phyloP scores from a whole-genome alignment of 768 basidiomycete species.

The Hortiboletus flavorubellus region DNA sequence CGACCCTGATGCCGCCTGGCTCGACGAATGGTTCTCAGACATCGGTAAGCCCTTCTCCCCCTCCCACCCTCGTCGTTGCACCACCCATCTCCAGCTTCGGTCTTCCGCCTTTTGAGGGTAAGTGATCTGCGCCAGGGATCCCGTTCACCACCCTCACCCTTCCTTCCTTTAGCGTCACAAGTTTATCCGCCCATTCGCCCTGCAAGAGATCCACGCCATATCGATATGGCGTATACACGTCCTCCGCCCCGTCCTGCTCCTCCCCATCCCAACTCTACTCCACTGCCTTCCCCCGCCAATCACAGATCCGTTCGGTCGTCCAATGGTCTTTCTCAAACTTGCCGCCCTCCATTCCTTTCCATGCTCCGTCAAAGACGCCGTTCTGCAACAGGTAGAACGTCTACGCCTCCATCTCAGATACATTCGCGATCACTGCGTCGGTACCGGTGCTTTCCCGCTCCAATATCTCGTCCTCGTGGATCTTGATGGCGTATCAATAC shows the following conservation, averaged over 20 bases:
- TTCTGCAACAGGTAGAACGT: slow-evolving; percentile 52
- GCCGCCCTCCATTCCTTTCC: slow-evolving; percentile 38
- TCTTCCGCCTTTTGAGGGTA: slow-evolving; percentile 65
- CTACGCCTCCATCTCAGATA: slow-evolving; percentile 54
- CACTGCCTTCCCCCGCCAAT: slow-evolving; percentile 53
- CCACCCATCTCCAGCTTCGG: slow-evolving; percentile 39
- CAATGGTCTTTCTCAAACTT: slow-evolving; percentile 55
- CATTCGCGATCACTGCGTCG: slow-evolving; percentile 38
- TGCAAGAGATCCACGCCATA: slow-evolving; percentile 54
- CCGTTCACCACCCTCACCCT: slow-evolving; percentile 1
- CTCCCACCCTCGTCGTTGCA: background rate
- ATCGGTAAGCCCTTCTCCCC: slow-evolving; percentile 45
- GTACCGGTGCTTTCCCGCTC: slow-evolving; percentile 40
- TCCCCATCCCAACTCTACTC: slow-evolving; percentile 33
- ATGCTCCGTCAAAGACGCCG: slow-evolving; percentile 38
- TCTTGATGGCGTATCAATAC: slow-evolving; percentile 52
- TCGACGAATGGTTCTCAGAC: slow-evolving; percentile 63
- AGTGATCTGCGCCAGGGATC: slow-evolving; percentile 26
- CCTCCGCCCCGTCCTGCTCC: slow-evolving; percentile 38
- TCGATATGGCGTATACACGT: slow-evolving; percentile 51
- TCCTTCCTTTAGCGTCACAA: slow-evolving; percentile 62
- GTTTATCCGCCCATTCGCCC: slow-evolving; percentile 58
- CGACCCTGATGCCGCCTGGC: slow-evolving; percentile 46
- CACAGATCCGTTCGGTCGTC: slow-evolving; percentile 62
- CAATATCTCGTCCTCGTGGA: slow-evolving; percentile 72